A percentile compares a stretch with the other conserved stretches of the same genome.
Evolutionary conservation across 805 yeast species (phyloP).

Genomic region (Cyberlindnera americana): DNA sequence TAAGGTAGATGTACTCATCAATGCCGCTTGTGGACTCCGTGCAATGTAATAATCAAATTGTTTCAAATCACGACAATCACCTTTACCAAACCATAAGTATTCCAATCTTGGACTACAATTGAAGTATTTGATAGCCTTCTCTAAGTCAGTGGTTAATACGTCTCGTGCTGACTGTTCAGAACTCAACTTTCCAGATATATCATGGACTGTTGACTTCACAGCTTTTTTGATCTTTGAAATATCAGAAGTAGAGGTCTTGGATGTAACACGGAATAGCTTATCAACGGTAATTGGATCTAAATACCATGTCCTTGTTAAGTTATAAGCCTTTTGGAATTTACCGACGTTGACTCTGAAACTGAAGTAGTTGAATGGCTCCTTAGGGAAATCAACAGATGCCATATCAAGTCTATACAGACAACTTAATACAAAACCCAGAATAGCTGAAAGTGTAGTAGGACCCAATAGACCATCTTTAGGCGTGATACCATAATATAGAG

Average conservation of each 20-base stretch:
- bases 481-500: slow-evolving; percentile 34
- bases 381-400: slow-evolving; percentile 59
- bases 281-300: slow-evolving; percentile 56
- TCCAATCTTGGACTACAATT: slow-evolving; percentile 33
- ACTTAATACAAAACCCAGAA: slow-evolving; percentile 72
- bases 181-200: slow-evolving; percentile 43
- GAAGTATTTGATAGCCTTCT: slow-evolving; percentile 25
- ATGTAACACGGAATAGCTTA: slow-evolving; percentile 44
- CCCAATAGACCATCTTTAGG: slow-evolving; percentile 55
- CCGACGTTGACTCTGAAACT: slow-evolving; percentile 63
- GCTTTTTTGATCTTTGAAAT: slow-evolving; percentile 55
- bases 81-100: slow-evolving; percentile 50
- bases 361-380: slow-evolving; percentile 81
- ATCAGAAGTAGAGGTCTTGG: slow-evolving; percentile 41
- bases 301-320: slow-evolving; percentile 46
- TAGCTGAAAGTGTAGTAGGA: slow-evolving; percentile 69
- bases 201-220: slow-evolving; percentile 72
- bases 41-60: slow-evolving; percentile 20
- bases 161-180: slow-evolving; percentile 34
- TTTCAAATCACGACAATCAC: slow-evolving; percentile 35
- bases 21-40: slow-evolving; percentile 6
- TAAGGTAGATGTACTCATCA: slow-evolving; percentile 17
- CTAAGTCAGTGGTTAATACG: slow-evolving; percentile 37
- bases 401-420: slow-evolving; percentile 62
- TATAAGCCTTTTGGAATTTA: slow-evolving; percentile 72